Evolutionary conservation across 176 grass and related monocot genomes (phyloP).

Genomic region (Ampelocalamus luodianensis): DNA sequence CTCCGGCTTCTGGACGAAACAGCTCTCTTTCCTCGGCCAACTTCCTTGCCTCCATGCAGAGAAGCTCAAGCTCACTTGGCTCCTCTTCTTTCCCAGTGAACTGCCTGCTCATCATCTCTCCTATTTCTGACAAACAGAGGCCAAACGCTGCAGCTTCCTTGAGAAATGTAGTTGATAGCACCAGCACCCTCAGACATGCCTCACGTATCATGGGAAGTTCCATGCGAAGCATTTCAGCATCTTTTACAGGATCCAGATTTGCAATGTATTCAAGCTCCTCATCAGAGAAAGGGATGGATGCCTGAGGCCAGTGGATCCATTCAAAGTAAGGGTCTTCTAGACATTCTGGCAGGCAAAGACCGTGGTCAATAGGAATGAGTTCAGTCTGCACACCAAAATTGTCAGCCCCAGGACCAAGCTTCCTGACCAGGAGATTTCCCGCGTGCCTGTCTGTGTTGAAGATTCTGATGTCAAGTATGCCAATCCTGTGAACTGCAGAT

Average conservation of each 20-base stretch:
- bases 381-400: conserved; percentile 75
- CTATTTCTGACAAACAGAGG: conserved; percentile 81
- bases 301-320: conserved; percentile 96
- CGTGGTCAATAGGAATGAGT: conserved; percentile 93
- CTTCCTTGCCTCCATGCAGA: conserved; percentile 82
- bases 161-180: conserved; percentile 84
- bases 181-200: conserved; percentile 80
- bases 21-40: conserved; percentile 62
- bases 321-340: conserved; percentile 98
- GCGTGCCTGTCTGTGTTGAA: conserved; percentile 97
- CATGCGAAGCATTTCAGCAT: conserved; percentile 72
- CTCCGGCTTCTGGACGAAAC: conserved; percentile 58
- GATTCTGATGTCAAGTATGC: conserved; percentile 92
- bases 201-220: conserved; percentile 82
- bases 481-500: conserved; percentile 86
- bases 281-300: conserved; percentile 82
- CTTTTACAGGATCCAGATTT: conserved; percentile 66
- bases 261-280: conserved; percentile 89
- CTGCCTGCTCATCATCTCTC: conserved; percentile 98
- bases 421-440: conserved; percentile 86
- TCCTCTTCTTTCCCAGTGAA: conserved; percentile 86
- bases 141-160: conserved; percentile 78
- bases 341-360: conserved; percentile 84
- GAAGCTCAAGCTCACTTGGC: conserved; percentile 86
- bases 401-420: conserved; percentile 54